Percentiles rank a stretch among this genome's conserved stretches.
phyloP scores from a whole-genome alignment of 2,329 filamentous ascomycete species.

The Helminthosporium solani region DNA sequence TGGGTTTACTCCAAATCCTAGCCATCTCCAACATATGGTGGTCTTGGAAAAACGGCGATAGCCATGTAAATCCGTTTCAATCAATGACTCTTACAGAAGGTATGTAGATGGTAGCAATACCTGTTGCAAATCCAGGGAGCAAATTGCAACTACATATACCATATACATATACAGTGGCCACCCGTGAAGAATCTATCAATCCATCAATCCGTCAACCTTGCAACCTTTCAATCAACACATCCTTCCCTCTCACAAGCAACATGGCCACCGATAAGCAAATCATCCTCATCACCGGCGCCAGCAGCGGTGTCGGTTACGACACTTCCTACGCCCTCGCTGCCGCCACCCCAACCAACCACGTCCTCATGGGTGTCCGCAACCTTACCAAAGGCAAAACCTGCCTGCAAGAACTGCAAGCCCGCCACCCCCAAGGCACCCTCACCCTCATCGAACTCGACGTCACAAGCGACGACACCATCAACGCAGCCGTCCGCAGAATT shows the following conservation, averaged over 20 bases:
- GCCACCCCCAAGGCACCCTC: slow-evolving; percentile 30
- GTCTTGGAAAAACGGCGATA: too few species aligned
- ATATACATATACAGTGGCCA: too few species aligned
- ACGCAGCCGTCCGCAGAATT: slow-evolving; percentile 35
- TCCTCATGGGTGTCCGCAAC: slow-evolving; percentile 40
- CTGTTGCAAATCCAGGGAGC: too few species aligned
- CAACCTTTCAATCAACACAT: too few species aligned
- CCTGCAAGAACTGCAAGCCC: slow-evolving; percentile 25
- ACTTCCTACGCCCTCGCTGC: slow-evolving; percentile 30
- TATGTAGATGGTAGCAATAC: too few species aligned
- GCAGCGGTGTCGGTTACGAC: slow-evolving; percentile 40
- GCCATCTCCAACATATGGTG: too few species aligned
- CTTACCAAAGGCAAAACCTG: slow-evolving; percentile 34
- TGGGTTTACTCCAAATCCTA: too few species aligned
- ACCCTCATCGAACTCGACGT: slow-evolving; percentile 41
- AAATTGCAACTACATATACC: too few species aligned
- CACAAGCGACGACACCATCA: slow-evolving; percentile 36
- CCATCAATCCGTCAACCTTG: too few species aligned
- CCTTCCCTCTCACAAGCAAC: neutral
- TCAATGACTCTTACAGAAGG: too few species aligned
- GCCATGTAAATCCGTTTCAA: too few species aligned
- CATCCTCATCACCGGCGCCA: slow-evolving; percentile 36
- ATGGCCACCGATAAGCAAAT: slow-evolving; percentile 22
- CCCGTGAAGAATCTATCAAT: too few species aligned
- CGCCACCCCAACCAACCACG: slow-evolving; percentile 33